A percentile compares a stretch with the other conserved stretches of the same genome.
phyloP scores from a whole-genome alignment of 148 eudicot genomes.

The Rhododendron henanense region DNA sequence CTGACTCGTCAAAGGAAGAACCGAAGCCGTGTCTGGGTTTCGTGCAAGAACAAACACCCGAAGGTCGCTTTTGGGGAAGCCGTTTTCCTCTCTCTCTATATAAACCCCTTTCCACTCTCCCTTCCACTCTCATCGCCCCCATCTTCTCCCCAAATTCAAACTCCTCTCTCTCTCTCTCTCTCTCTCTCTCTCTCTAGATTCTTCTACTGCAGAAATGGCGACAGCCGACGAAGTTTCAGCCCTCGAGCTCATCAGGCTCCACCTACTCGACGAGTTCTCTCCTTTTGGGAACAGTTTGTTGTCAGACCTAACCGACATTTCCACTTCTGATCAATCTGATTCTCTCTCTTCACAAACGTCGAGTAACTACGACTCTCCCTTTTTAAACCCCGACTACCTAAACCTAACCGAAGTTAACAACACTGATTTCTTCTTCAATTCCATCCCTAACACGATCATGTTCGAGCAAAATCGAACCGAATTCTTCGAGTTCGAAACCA shows the following conservation, averaged over 20 bases:
- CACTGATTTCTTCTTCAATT: constrained; percentile 7
- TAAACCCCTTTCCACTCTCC: constrained; percentile 32
- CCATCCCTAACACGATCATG: not conserved
- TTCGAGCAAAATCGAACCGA: not conserved
- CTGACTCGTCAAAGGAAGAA: not conserved
- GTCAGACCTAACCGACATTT: no score
- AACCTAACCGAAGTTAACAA: constrained; percentile 9
- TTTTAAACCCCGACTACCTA: not conserved
- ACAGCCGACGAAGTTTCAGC: constrained; percentile 21
- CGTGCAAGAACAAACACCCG: not conserved
- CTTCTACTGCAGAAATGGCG: constrained; percentile 30
- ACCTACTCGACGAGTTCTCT: constrained; percentile 40
- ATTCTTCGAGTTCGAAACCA: not conserved
- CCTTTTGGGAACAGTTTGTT: constrained; percentile 20
- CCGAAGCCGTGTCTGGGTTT: not conserved
- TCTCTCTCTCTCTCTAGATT: not conserved
- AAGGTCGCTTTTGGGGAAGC: not conserved
- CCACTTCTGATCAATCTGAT: constrained; percentile 12
- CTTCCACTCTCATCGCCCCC: constrained; percentile 6
- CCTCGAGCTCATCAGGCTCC: constrained; percentile 36
- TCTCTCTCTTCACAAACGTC: constrained; percentile 14
- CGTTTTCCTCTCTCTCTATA: constrained; percentile 6
- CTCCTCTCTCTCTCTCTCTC: no score
- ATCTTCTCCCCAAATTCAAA: not conserved
- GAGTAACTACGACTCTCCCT: not conserved